Conservation (phyloP, 306 rosid species). For the Trichosanthes truncata region DNA sequence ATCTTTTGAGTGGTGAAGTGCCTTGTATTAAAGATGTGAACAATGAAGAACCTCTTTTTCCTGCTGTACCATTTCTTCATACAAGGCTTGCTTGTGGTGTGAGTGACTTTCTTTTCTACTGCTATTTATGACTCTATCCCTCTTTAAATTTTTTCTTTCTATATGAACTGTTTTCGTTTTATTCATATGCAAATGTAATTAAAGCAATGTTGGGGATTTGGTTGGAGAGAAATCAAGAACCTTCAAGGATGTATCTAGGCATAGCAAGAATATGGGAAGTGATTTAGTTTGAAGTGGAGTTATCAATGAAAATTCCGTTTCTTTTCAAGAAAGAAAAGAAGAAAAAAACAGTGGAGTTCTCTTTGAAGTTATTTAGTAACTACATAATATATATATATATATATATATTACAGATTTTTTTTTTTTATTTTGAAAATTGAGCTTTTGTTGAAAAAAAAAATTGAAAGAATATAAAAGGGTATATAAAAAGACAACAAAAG, state of each 20-base stretch:
- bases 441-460: too few species aligned
- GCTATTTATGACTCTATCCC: neutral
- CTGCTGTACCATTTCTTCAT: constrained; percentile 56
- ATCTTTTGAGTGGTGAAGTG: constrained; percentile 79
- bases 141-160: neutral
- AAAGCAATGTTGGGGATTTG: neutral
- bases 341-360: too few species aligned
- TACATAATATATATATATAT: too few species aligned
- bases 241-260: neutral
- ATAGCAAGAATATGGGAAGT: neutral
- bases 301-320: too few species aligned
- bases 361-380: too few species aligned
- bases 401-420: too few species aligned
- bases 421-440: too few species aligned
- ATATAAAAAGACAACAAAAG: too few species aligned
- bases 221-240: neutral
- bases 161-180: neutral
- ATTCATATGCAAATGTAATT: neutral
- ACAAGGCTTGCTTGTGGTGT: constrained; percentile 42
- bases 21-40: constrained; percentile 84
- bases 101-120: constrained; percentile 23
- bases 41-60: constrained; percentile 84
- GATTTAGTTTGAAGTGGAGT: neutral
- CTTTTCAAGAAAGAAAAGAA: too few species aligned
- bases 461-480: too few species aligned